Evolutionary conservation across 1,139 yeast genomes (phyloP).

Genomic region (Taphrina populina): DNA sequence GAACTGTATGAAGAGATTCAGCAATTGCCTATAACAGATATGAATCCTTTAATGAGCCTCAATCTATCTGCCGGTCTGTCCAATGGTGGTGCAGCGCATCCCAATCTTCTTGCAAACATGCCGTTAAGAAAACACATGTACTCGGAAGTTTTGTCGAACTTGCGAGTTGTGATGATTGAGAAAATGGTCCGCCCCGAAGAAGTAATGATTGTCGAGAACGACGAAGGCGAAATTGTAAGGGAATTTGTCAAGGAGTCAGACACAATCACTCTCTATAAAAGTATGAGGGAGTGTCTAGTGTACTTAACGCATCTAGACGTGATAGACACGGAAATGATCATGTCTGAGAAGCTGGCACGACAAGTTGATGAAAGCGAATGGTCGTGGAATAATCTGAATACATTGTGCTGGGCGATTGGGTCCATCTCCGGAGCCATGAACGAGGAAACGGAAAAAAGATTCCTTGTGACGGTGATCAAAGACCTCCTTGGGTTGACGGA

Average conservation of each 20-base stretch:
- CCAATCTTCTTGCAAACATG: conserved; percentile 67
- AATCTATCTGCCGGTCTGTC: conserved; percentile 50
- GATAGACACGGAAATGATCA: conserved; percentile 86
- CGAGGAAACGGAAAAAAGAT: conserved; percentile 94
- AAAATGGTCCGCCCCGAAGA: conserved; percentile 99
- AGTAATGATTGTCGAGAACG: conserved; percentile 82
- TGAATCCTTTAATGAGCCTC: conserved; percentile 73
- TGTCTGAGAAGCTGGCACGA: conserved; percentile 84
- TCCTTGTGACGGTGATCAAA: conserved; percentile 86
- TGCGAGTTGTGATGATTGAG: conserved; percentile 88
- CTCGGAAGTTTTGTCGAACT: conserved; percentile 67
- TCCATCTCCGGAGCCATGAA: conserved; percentile 98
- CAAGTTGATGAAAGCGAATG: conserved; percentile 96
- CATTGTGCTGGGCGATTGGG: conserved; percentile 99
- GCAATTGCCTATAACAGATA: conserved; percentile 66
- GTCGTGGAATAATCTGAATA: conserved; percentile 98
- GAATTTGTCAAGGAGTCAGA: conserved; percentile 96
- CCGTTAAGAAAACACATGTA: conserved; percentile 87
- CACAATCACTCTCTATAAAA: conserved; percentile 89
- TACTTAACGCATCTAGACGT: conserved; percentile 94
- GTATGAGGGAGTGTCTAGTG: conserved; percentile 92
- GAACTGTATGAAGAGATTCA: conserved; percentile 83
- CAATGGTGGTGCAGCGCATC: conserved; percentile 82
- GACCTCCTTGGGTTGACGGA: conserved; percentile 89
- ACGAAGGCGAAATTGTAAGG: conserved; percentile 97